Conservation (phyloP, 78 protist genomes). For the Dictyostelium firmibasis region DNA sequence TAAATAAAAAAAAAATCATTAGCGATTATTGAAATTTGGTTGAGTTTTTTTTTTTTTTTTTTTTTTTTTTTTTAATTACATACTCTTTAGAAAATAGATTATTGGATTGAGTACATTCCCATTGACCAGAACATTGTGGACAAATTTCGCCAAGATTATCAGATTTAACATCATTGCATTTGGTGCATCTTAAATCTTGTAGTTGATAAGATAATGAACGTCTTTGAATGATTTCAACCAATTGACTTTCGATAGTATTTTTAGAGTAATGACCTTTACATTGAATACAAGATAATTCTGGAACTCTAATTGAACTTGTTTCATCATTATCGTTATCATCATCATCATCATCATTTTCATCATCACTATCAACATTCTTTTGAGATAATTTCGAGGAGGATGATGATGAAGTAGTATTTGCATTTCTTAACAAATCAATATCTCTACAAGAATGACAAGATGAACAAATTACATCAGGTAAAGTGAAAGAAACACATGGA, state of each 20-base stretch:
- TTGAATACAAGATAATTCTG: slow-evolving; percentile 3
- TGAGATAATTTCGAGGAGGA: background rate
- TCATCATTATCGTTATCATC: background rate
- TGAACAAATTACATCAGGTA: slow-evolving; percentile 86
- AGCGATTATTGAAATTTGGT: too few species aligned
- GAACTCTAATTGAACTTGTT: background rate
- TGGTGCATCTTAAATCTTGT: slow-evolving; percentile 81
- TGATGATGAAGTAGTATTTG: background rate
- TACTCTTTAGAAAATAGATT: slow-evolving; percentile 13
- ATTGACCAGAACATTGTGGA: slow-evolving; percentile 68
- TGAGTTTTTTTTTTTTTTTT: too few species aligned
- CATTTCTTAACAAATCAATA: slow-evolving; percentile 74
- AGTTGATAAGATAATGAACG: slow-evolving; percentile 55
- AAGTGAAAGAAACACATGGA: slow-evolving; percentile 69
- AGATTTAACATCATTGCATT: slow-evolving; percentile 72
- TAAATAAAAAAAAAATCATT: background rate
- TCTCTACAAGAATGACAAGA: slow-evolving; percentile 83
- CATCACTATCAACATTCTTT: background rate
- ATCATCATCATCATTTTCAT: background rate
- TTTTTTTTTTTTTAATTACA: too few species aligned
- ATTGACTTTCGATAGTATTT: slow-evolving; percentile 42
- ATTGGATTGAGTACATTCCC: slow-evolving; percentile 10
- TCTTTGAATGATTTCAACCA: slow-evolving; percentile 74
- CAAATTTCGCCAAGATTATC: slow-evolving; percentile 74
- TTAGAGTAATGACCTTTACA: slow-evolving; percentile 37